Conservation (phyloP, 352 stramenopile genomes). For the Phytophthora vignae region DNA sequence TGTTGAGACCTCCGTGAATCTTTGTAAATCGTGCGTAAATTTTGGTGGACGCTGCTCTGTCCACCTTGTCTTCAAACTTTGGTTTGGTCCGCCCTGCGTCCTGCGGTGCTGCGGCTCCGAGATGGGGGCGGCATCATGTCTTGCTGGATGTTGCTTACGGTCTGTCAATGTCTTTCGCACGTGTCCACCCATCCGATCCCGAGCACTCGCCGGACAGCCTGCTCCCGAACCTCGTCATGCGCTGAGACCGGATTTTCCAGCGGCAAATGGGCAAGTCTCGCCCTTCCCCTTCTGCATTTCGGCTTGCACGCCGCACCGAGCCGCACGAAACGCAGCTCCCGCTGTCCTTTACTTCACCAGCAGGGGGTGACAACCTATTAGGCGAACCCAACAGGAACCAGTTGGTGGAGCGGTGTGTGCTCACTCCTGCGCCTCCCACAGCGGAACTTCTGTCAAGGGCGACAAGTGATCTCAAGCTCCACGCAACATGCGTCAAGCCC, state of each 20-base stretch:
- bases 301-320: background rate
- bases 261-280: slow-evolving; percentile 14
- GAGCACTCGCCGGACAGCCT: slow-evolving; percentile 9
- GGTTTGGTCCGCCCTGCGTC: slow-evolving; percentile 13
- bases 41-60: slow-evolving; percentile 2
- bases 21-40: slow-evolving; percentile 3
- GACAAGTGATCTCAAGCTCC: slow-evolving; percentile 6
- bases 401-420: background rate
- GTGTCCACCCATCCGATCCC: slow-evolving; percentile 7
- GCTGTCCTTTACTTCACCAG: slow-evolving; percentile 17
- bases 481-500: slow-evolving; percentile 8
- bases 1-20: slow-evolving; percentile 2
- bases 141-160: slow-evolving; percentile 24
- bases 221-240: slow-evolving; percentile 2
- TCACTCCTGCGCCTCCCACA: slow-evolving; percentile 1
- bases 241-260: slow-evolving; percentile 29
- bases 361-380: background rate
- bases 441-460: slow-evolving; percentile 12
- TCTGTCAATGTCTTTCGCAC: slow-evolving; percentile 5
- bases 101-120: slow-evolving; percentile 3
- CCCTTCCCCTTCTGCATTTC: slow-evolving; percentile 18
- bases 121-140: background rate
- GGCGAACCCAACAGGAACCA: slow-evolving; percentile 15
- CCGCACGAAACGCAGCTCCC: slow-evolving; percentile 24
- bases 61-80: slow-evolving; percentile 9